Percentiles rank a stretch among this genome's conserved stretches.
Evolutionary conservation across 176 grass and related monocot species (phyloP).

Genomic region (Tillandsia fasciculata): DNA sequence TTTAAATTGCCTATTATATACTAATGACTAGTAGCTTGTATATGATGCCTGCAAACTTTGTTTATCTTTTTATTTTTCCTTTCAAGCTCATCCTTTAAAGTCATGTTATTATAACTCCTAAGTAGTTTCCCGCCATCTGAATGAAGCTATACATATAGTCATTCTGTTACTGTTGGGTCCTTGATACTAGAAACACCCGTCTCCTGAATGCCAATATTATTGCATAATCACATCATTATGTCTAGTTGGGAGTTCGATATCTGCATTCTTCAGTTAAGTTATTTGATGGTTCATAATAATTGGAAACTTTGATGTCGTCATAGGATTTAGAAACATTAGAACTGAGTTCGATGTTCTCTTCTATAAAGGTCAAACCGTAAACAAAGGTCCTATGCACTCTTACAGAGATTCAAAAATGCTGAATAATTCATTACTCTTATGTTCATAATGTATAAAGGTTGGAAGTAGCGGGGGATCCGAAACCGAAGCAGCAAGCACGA

Average conservation of each 20-base stretch:
- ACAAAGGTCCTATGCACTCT: background rate
- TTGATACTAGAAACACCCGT: background rate
- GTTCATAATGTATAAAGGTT: constrained; percentile 35
- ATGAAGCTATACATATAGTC: background rate
- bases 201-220: background rate
- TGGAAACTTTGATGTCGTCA: too few relatives aligned
- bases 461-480: constrained; percentile 42
- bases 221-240: too few relatives aligned
- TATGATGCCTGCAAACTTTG: background rate
- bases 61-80: background rate
- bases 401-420: background rate
- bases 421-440: background rate
- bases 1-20: background rate
- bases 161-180: background rate
- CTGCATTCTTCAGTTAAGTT: too few relatives aligned
- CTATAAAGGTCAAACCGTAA: background rate
- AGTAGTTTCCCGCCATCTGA: background rate
- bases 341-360: too few relatives aligned
- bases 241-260: too few relatives aligned
- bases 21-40: background rate
- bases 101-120: background rate
- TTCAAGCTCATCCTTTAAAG: background rate
- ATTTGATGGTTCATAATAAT: too few relatives aligned
- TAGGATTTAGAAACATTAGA: too few relatives aligned
- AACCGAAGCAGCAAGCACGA: constrained; percentile 48